Base-by-base conservation (phyloP, 495 filamentous ascomycete genomes). In the Darksidea phi region DNA sequence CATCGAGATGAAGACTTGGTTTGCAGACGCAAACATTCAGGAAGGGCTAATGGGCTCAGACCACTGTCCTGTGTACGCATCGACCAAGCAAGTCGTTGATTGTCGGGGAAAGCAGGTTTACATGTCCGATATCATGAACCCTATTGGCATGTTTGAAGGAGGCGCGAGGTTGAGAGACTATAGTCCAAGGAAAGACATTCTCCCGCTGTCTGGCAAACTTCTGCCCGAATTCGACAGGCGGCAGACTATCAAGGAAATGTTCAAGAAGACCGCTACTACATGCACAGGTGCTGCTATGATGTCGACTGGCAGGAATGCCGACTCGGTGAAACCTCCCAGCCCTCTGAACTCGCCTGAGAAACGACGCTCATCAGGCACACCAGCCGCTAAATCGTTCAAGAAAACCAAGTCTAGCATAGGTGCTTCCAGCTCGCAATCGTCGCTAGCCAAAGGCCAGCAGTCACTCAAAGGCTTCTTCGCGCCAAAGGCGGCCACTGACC, bases 31-130 rank as follows among this genome's bases (percentile, higher is more conserved):
- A n/a, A 90, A 97, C 66, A 97, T 97, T 28, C 94, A 97, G 70
- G 92, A 97, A 73, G 94, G 93, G 2, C 76, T 98, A 8, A 84
- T 96, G 81, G 94, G 94, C 11, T 98, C 94, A 0, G 94, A 98
- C 68, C 94, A 98, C 72, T 98, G 94, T 66, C 94, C 94, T 0
- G 93, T 98, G 3, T 97, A 85, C 71, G 89, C 87, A 12, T 74
- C 80, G n/a, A 79, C 92, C 36, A 86, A 88, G 48, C 81, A 91
- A 34, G 75, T 66, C 0, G 80, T 96, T 6, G 58, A 68, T 0
- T 60, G 80, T 4, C 71, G 79, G 43, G 86, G 77, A 3, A 57
- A 75, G 25, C 67, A 78, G 36, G 71, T 84, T 6, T 64, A 84
- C 70, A 77, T 93, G 11, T 75, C 71, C 13, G 91, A 97, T 71